phyloP scores from a whole-genome alignment of 306 rosid species.

The Rosa persica region DNA sequence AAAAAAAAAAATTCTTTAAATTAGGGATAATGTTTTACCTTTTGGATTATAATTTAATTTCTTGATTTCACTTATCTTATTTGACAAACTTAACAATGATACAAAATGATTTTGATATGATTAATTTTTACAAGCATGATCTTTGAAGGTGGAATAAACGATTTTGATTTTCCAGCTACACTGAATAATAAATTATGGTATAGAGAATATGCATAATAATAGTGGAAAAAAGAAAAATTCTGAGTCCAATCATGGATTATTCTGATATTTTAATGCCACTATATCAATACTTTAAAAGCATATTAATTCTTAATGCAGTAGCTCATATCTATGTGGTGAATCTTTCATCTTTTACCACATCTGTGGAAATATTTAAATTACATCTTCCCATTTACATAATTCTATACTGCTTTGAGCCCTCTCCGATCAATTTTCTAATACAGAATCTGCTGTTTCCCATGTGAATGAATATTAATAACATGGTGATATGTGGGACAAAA shows the following conservation, averaged over 20 bases:
- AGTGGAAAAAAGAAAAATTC: background rate
- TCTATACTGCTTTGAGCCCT: background rate
- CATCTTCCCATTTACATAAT: background rate
- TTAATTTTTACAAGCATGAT: background rate
- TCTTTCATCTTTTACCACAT: background rate
- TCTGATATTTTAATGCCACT: background rate
- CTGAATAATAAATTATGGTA: background rate
- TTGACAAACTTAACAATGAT: background rate
- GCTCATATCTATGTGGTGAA: background rate
- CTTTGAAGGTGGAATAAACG: background rate
- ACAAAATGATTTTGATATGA: background rate
- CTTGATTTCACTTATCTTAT: background rate
- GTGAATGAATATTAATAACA: background rate
- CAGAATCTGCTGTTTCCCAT: constrained; percentile 13
- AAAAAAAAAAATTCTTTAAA: background rate
- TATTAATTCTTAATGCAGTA: background rate
- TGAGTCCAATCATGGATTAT: background rate
- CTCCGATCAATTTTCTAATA: background rate
- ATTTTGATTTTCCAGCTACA: background rate
- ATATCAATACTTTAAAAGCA: background rate
- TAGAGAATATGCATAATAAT: background rate
- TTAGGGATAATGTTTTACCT: too few species aligned
- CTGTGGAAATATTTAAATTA: background rate
- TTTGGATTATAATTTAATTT: too few species aligned
- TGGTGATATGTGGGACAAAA: background rate